phyloP scores from a whole-genome alignment of 495 filamentous ascomycete species.

The Chaetomium cochliodes region DNA sequence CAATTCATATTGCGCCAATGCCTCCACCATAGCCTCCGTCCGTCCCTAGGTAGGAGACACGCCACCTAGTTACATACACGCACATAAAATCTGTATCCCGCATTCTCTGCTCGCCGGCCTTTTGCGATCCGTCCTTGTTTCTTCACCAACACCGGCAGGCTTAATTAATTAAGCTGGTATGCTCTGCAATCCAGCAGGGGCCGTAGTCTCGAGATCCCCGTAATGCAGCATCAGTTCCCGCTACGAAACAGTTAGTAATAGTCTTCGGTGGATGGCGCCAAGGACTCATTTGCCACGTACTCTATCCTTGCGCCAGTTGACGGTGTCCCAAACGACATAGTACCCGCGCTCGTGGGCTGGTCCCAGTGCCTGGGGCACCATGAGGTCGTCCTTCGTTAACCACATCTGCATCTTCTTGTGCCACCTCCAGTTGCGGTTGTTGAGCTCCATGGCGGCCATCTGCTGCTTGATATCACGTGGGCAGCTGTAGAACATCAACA shows the following conservation, averaged over 20 bases:
- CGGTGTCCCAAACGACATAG: slow-evolving; percentile 87
- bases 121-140: neutral
- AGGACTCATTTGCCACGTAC: slow-evolving; percentile 55
- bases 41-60: neutral
- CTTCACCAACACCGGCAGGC: neutral
- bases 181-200: slow-evolving; percentile 12
- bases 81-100: slow-evolving; percentile 4
- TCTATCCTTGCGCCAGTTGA: slow-evolving; percentile 76
- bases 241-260: slow-evolving; percentile 42
- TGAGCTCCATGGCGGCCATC: slow-evolving; percentile 73
- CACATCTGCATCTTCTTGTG: slow-evolving; percentile 86
- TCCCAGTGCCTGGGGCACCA: slow-evolving; percentile 64
- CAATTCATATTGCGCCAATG: slow-evolving; percentile 9
- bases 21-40: slow-evolving; percentile 16
- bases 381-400: slow-evolving; percentile 82
- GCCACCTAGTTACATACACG: slow-evolving; percentile 12
- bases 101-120: neutral
- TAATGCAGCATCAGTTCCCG: slow-evolving; percentile 78
- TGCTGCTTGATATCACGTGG: slow-evolving; percentile 82
- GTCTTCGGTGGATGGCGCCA: neutral
- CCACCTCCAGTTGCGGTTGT: slow-evolving; percentile 84
- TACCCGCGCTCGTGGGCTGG: slow-evolving; percentile 76
- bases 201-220: slow-evolving; percentile 58
- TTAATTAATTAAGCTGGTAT: slow-evolving; percentile 17
- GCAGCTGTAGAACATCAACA: slow-evolving; percentile 93